Evolutionary conservation across 306 rosid species (phyloP).

Genomic region (Corylus heterophylla): DNA sequence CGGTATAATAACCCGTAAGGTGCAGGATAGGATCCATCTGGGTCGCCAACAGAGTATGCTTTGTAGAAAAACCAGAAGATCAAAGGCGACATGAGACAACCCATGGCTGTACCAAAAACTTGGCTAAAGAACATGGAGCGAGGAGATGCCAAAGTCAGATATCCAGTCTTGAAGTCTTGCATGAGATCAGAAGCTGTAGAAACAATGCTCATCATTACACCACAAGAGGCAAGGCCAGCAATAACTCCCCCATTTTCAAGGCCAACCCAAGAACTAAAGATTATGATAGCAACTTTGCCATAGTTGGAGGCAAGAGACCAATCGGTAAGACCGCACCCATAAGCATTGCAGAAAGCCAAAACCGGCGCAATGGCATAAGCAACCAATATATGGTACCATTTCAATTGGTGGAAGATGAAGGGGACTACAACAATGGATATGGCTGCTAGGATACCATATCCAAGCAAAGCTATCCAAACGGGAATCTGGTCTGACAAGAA

Average conservation of each 20-base stretch:
- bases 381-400: conserved; percentile 61
- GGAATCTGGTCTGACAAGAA: conserved; percentile 70
- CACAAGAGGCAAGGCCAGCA: conserved; percentile 80
- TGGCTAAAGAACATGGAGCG: conserved; percentile 75
- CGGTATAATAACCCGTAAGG: conserved; percentile 64
- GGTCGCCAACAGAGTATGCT: conserved; percentile 62
- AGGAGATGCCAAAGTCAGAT: conserved; percentile 65
- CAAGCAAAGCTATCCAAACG: conserved; percentile 41
- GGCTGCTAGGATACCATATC: conserved; percentile 49
- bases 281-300: conserved; percentile 69
- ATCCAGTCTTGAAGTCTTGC: conserved; percentile 85
- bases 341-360: conserved; percentile 75
- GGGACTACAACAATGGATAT: conserved; percentile 50
- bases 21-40: conserved; percentile 63
- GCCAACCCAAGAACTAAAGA: conserved; percentile 73
- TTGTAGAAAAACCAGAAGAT: conserved; percentile 69
- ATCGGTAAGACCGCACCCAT: conserved; percentile 75
- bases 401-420: conserved; percentile 53
- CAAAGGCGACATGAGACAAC: conserved; percentile 53
- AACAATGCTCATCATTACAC: conserved; percentile 83
- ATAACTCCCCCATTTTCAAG: conserved; percentile 56
- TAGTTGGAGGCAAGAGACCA: conserved; percentile 82
- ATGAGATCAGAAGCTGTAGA: conserved; percentile 75
- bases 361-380: conserved; percentile 61
- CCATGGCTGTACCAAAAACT: conserved; percentile 61